A percentile compares a stretch with the other conserved stretches of the same genome.
Conservation (phyloP, 208 protist genomes). For the Angomonas desouzai region DNA sequence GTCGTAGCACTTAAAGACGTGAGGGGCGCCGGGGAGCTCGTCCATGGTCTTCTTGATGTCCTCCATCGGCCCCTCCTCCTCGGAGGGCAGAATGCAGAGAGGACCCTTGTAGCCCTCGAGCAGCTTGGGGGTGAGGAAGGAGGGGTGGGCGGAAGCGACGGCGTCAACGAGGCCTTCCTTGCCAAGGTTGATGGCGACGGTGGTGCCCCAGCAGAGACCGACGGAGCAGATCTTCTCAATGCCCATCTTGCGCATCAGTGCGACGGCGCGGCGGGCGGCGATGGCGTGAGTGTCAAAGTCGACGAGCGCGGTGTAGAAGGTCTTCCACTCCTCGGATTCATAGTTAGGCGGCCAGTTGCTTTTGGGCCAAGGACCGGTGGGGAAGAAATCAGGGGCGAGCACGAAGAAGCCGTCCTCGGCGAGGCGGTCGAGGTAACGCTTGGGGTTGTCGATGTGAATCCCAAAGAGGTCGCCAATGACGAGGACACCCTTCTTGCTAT, state of each 20-base stretch:
- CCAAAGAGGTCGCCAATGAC: slow-evolving; percentile 60
- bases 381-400: slow-evolving; percentile 60
- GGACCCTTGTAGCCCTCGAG: slow-evolving; percentile 17
- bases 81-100: slow-evolving; percentile 40
- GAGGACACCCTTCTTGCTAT: slow-evolving; percentile 38
- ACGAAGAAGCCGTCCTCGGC: slow-evolving; percentile 43
- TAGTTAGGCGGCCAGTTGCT: slow-evolving; percentile 31
- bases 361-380: slow-evolving; percentile 23
- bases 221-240: slow-evolving; percentile 33
- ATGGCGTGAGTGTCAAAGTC: slow-evolving; percentile 23
- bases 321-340: slow-evolving; percentile 25
- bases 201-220: slow-evolving; percentile 61
- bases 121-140: slow-evolving; percentile 16
- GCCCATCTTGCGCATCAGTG: slow-evolving; percentile 36
- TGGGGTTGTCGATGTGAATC: slow-evolving; percentile 33
- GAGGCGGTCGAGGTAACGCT: slow-evolving; percentile 38
- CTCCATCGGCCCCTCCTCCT: slow-evolving; percentile 37
- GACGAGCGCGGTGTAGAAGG: slow-evolving; percentile 16
- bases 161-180: slow-evolving; percentile 26
- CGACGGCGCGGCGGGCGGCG: slow-evolving; percentile 23
- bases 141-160: slow-evolving; percentile 34
- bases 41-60: slow-evolving; percentile 33
- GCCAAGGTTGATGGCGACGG: slow-evolving; percentile 22
- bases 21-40: slow-evolving; percentile 15
- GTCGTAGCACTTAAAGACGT: slow-evolving; percentile 40